Evolutionary conservation across 1,139 yeast species (phyloP).

Genomic region (Trichomonascaceae sp.): DNA sequence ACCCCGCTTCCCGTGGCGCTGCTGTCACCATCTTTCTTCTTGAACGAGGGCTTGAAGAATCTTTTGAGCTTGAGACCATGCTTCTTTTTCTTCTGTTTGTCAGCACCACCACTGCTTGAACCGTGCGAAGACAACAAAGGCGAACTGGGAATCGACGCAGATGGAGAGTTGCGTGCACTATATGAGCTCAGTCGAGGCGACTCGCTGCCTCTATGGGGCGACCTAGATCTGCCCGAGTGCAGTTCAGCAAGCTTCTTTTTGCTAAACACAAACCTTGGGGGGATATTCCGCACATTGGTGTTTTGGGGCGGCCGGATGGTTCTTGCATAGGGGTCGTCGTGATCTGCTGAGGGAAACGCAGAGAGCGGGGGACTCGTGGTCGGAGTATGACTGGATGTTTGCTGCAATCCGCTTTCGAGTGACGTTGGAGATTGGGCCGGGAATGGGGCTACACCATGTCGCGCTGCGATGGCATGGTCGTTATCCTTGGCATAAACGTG

Average conservation of each 20-base stretch:
- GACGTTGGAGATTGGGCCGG: no score
- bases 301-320: constrained; percentile 20
- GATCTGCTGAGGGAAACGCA: constrained; percentile 17
- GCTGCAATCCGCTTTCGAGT: no score
- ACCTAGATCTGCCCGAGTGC: not conserved
- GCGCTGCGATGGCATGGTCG: not conserved
- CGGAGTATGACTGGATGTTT: not conserved
- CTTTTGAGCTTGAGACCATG: constrained; percentile 28
- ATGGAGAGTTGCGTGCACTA: not conserved
- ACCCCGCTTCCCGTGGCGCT: constrained; percentile 3
- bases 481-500: not conserved
- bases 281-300: constrained; percentile 19
- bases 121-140: not conserved
- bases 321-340: constrained; percentile 25
- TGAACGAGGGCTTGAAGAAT: constrained; percentile 21
- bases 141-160: not conserved
- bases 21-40: constrained; percentile 6
- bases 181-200: constrained; percentile 3
- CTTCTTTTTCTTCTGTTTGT: constrained; percentile 8
- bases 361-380: constrained; percentile 3
- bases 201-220: constrained; percentile 3
- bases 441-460: no score
- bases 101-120: constrained; percentile 2
- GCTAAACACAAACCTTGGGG: constrained; percentile 26
- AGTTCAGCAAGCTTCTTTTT: constrained; percentile 8